phyloP scores from a whole-genome alignment of 164 flowering plant genomes.

The Vitis rotundifolia region DNA sequence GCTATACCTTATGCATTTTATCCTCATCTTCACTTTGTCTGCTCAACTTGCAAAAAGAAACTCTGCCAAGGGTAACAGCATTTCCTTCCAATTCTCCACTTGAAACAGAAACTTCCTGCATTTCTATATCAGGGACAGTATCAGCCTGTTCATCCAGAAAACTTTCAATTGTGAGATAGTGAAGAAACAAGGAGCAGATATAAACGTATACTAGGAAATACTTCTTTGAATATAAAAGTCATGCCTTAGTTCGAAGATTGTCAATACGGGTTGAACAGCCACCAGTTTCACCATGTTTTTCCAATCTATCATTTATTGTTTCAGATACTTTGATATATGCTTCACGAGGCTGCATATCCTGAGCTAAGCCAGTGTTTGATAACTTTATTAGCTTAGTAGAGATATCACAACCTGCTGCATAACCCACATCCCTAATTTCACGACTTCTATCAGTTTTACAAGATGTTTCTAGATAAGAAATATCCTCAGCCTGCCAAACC shows the following conservation, averaged over 20 bases:
- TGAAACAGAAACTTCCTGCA: constrained; percentile 7
- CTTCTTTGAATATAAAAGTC: not conserved
- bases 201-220: not conserved
- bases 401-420: constrained; percentile 10
- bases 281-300: constrained; percentile 13
- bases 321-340: constrained; percentile 11
- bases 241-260: constrained; percentile 27
- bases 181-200: not conserved
- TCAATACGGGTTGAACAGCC: constrained; percentile 12
- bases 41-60: constrained; percentile 8
- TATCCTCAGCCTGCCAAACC: constrained; percentile 59
- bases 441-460: constrained; percentile 14
- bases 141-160: constrained; percentile 16
- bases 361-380: constrained; percentile 1
- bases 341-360: constrained; percentile 15
- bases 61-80: constrained; percentile 11
- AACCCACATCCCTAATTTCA: constrained; percentile 18
- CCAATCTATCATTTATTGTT: constrained; percentile 1
- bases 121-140: constrained; percentile 1
- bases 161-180: not conserved
- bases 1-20: constrained; percentile 10
- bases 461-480: constrained; percentile 41
- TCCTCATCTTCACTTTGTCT: not conserved
- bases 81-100: constrained; percentile 9
- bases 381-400: constrained; percentile 12